Conservation (phyloP, 129 eudicot species). For the Centrapalus pauciflorus region DNA sequence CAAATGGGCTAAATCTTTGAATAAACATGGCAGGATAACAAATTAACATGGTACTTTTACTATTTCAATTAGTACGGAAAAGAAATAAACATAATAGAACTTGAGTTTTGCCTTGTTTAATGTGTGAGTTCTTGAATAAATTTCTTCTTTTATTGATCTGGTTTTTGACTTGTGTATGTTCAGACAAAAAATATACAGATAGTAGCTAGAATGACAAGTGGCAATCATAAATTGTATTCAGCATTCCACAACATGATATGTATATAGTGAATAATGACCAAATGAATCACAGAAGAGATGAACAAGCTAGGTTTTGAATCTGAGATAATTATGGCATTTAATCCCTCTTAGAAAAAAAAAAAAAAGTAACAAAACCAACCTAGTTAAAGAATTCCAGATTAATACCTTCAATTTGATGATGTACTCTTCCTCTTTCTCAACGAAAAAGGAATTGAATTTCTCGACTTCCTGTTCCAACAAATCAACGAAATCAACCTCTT, state of each 20-base stretch:
- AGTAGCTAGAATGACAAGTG: not conserved
- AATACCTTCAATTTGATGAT: slow-evolving; percentile 74
- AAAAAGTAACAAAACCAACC: not conserved
- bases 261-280: not conserved
- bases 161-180: not conserved
- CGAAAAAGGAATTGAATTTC: slow-evolving; percentile 75
- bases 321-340: not conserved
- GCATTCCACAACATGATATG: too few relatives aligned
- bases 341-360: not conserved
- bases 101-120: too few relatives aligned
- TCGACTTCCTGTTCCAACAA: slow-evolving; percentile 75
- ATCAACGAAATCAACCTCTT: slow-evolving; percentile 60
- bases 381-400: not conserved
- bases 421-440: slow-evolving; percentile 87
- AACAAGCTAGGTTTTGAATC: not conserved
- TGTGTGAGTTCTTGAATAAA: not conserved
- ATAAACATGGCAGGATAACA: too few relatives aligned
- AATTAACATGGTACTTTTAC: too few relatives aligned
- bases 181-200: not conserved
- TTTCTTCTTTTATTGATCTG: not conserved
- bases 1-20: too few relatives aligned
- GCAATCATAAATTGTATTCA: too few relatives aligned
- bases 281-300: not conserved
- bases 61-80: too few relatives aligned
- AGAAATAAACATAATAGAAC: too few relatives aligned